Evolutionary conservation across 2,329 filamentous ascomycete species (phyloP), one percentile per base, ranked within the genome.

Genomic region (Clarireedia paspali): DNA sequence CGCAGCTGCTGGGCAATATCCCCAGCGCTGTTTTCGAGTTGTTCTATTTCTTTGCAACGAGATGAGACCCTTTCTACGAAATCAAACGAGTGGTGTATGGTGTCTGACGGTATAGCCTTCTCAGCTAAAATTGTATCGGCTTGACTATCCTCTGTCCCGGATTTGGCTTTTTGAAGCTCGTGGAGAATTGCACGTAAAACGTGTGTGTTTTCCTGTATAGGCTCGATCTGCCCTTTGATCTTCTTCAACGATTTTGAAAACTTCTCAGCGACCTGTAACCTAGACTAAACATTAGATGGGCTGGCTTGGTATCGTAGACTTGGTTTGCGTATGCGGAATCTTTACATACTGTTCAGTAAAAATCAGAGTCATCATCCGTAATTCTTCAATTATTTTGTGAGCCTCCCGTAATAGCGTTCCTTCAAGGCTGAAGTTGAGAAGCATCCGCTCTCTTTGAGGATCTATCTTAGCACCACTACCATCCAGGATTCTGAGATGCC

Each of bases 341-440:
- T 20, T 20, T 50, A 40, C 51, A 47, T 20, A 47, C 51, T 65
- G 74, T 20, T 68, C 64, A 3, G 60, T 62, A 14, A 64, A 66
- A 5, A 77, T 67, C 1, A 68, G 62, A 0, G 72, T 59, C 71
- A 77, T 76, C 38, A 77, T 77, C 1, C 71, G 69, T 0, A 77
- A 64, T 56, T 78, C 75, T 6, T 77, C 74, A 1, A 73, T 60
- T 17, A 77, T 74, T 27, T 77, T 74, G 27, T 75, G 72, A 15
- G 74, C 70, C 51, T 77, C 74, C 0, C 65, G 60, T 30, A 75
- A 70, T 0, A 77, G 61, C 24, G 66, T 65, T 0, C 72, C 72
- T 55, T 77, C 74, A 0, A 59, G 60, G 24, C 71, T 72, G 26
- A 77, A 75, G 51, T 75, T 70, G 1, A 76, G 59, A 39, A 58